Percentiles rank a stretch among this genome's conserved stretches.
These are phyloP conservation scores for Aphanoascus verrucosus DNA, from an alignment of 2,329 filamentous ascomycete species.

Conservation along the genomic window DNA sequence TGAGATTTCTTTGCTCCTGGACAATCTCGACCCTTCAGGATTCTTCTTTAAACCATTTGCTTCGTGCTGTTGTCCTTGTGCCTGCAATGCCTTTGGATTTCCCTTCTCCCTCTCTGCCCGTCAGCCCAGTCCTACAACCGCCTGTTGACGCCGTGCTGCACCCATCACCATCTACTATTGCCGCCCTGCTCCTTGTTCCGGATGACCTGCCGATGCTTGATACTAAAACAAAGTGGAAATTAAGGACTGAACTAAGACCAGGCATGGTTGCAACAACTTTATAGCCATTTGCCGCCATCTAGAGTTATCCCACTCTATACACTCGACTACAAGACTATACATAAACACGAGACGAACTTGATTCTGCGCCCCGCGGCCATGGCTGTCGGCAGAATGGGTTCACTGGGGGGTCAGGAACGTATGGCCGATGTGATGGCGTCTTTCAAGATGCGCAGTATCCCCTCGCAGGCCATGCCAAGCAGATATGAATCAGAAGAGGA, in stretches of 20 bases:
- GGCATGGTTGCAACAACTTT: constrained; percentile 2
- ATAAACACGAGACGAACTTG: neutral
- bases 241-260: constrained; percentile 6
- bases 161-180: neutral
- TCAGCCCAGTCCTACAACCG: neutral
- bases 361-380: neutral
- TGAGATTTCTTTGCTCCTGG: neutral
- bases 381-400: neutral
- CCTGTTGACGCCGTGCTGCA: neutral
- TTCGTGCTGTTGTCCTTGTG: neutral
- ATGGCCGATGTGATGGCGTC: constrained; percentile 2
- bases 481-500: constrained; percentile 19
- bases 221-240: constrained; percentile 11
- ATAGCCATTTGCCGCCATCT: neutral
- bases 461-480: constrained; percentile 7
- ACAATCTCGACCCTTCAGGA: neutral
- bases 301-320: neutral
- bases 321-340: neutral
- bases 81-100: neutral
- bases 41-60: neutral
- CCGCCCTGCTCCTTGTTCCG: neutral
- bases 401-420: neutral
- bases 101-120: neutral
- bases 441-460: constrained; percentile 7
- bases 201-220: neutral